Conservation (phyloP, 805 yeast species). For the Yarrowia sp. region DNA sequence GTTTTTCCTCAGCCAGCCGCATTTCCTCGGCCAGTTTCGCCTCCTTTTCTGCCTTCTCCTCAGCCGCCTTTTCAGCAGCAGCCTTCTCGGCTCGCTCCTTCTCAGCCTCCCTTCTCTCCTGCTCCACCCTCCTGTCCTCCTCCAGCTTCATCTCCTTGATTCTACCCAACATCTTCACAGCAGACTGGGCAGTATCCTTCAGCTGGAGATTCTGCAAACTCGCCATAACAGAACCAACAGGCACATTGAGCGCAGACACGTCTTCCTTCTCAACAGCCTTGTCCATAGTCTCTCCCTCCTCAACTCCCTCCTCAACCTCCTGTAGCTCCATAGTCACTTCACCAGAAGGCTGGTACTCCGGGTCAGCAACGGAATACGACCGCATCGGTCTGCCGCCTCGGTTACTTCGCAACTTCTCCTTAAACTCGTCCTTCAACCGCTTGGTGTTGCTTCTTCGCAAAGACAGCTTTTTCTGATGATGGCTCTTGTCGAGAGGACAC, state of each 20-base stretch:
- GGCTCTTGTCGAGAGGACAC: conserved; percentile 6
- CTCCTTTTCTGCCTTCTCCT: not conserved
- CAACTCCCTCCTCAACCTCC: conserved; percentile 1
- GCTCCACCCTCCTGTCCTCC: not conserved
- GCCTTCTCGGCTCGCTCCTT: not conserved
- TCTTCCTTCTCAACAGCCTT: not conserved
- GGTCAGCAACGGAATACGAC: not conserved
- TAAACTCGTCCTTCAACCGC: conserved; percentile 13
- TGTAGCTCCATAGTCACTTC: not conserved
- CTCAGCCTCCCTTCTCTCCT: not conserved
- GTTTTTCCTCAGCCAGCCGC: not conserved
- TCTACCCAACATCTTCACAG: not conserved
- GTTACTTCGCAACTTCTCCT: not conserved
- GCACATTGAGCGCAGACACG: not conserved
- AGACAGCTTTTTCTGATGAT: not conserved
- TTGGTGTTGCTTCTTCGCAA: not conserved
- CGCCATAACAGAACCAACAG: not conserved
- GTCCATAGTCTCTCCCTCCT: not conserved
- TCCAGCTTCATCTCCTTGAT: conserved; percentile 11
- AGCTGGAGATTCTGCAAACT: not conserved
- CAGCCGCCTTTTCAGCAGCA: not conserved
- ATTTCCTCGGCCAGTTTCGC: not conserved
- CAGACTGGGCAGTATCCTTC: not conserved
- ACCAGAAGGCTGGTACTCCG: not conserved
- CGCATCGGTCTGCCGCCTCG: not conserved